Base-by-base conservation (phyloP, 345 rosid species). In the Salix caprea region DNA sequence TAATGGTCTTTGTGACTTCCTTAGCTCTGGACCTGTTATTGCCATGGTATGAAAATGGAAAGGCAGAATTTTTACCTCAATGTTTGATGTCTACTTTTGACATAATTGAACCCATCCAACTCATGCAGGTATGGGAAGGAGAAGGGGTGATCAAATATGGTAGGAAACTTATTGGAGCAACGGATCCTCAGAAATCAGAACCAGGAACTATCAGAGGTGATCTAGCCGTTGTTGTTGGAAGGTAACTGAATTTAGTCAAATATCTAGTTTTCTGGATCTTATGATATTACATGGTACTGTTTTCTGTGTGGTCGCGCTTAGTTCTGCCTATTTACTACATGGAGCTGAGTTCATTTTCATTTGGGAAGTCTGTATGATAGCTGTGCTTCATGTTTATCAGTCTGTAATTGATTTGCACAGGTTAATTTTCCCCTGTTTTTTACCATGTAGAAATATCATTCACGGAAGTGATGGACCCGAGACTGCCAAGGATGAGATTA, bases 391-490 rank as follows among this genome's bases (percentile, higher is more conserved):
- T 23, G 23, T 11, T 58, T 58, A 13, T 6, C 2, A 16, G 68
- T 1, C 42, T 24, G 23, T 21, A 21, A 37, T 11, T 69, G 52
- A 14, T 42, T 37, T 34, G 12, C 34, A 23, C 30, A 12, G 10
- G 18, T 21, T 69, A 23, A 65, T 37, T 26, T 34, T 24, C 8
- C 15, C 48, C 6, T 10, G 77, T 70, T 13, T 67, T 65, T 44
- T 54, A 28, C n/a, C 19, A 2, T 82, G 87, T 67, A 96, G 98
- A 85, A 96, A 96, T 74, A 93, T 96, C 82, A 96, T 96, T 65
- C 99, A 96, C 48, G 99, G 99, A 74, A 96, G 99, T 62, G 99
- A 96, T 79, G 99, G 98, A 69, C 98, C 96, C 7, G 97, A 96
- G 86, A 96, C 99, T 1, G 98, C 99, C 46, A 90, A 90, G 80